Evolutionary conservation across 768 basidiomycete species (phyloP).

Genomic region (Asterophora parasitica): DNA sequence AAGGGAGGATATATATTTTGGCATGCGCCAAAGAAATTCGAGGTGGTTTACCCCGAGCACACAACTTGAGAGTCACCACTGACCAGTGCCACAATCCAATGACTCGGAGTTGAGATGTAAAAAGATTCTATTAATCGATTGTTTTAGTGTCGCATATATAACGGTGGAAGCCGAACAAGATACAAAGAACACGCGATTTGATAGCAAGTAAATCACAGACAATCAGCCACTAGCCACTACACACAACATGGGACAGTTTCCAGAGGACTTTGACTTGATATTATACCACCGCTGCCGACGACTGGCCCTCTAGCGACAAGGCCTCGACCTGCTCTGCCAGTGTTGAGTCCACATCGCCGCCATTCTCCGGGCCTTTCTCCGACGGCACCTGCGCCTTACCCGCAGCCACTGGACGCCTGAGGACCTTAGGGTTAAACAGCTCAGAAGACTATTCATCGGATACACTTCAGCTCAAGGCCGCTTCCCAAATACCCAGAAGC

Average conservation of each 20-base stretch:
- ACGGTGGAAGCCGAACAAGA: conserved; percentile 10
- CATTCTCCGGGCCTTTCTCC: conserved; percentile 28
- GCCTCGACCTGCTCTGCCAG: conserved; percentile 32
- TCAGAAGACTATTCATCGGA: conserved; percentile 23
- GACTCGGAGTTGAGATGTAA: background rate
- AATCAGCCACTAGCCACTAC: conserved; percentile 7
- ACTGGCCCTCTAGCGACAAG: conserved; percentile 30
- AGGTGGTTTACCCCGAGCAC: background rate
- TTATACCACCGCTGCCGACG: background rate
- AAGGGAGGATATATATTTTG: no score
- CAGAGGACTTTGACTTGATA: background rate
- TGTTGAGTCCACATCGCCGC: conserved; percentile 30
- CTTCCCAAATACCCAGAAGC: background rate
- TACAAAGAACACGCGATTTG: conserved; percentile 9
- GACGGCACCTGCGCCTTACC: conserved; percentile 18
- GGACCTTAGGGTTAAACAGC: conserved; percentile 32
- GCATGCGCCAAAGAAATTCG: no score
- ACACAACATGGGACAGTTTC: conserved; percentile 2
- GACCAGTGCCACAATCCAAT: background rate
- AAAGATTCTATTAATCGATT: conserved; percentile 5
- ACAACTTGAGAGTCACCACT: background rate
- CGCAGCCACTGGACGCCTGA: conserved; percentile 19
- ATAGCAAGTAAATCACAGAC: conserved; percentile 18
- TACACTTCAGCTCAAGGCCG: background rate
- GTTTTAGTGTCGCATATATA: conserved; percentile 11